Evolutionary conservation across 192 early-diverging fungal species (phyloP).

Genomic region (Allomyces macrogynus): DNA sequence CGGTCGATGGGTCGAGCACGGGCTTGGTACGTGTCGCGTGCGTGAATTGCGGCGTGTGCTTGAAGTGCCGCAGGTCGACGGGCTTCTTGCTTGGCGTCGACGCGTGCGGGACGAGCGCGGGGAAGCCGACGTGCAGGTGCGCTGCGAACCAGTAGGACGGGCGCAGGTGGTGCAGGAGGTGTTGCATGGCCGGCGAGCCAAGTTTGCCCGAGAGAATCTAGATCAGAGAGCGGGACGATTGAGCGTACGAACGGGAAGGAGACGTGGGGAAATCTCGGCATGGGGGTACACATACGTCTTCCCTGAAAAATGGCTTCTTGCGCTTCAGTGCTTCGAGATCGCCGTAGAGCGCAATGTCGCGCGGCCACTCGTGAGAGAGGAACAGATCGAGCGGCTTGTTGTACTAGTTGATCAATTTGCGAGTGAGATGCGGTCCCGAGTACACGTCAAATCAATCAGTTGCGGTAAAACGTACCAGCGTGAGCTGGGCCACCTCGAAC

Average conservation of each 20-base stretch:
- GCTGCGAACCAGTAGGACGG: conserved; percentile 89
- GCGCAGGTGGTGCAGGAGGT: conserved; percentile 48
- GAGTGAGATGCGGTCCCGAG: not conserved
- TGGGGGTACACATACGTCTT: conserved; percentile 38
- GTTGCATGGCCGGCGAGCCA: conserved; percentile 53
- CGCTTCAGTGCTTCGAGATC: conserved; percentile 35
- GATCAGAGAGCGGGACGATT: not conserved
- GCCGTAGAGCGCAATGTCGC: conserved; percentile 61
- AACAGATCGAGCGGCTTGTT: conserved; percentile 64
- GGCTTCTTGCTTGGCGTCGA: not conserved
- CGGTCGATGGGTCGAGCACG: not conserved
- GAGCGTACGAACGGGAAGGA: too few species aligned
- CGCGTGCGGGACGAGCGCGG: conserved; percentile 39
- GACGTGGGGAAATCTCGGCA: too few species aligned
- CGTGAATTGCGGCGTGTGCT: not conserved
- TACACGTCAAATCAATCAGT: too few species aligned
- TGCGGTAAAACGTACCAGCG: too few species aligned
- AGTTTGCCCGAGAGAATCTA: conserved; percentile 12
- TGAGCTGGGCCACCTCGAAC: conserved; percentile 60
- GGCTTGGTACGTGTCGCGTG: not conserved
- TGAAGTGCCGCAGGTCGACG: not conserved
- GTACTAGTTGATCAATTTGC: conserved; percentile 25
- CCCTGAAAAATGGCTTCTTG: conserved; percentile 46
- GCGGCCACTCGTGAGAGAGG: conserved; percentile 92
- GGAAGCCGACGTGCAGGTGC: conserved; percentile 82